Percentiles rank a stretch among this genome's conserved stretches.
Conservation (phyloP, 2,329 filamentous ascomycete genomes). For the Penicillium sp. region DNA sequence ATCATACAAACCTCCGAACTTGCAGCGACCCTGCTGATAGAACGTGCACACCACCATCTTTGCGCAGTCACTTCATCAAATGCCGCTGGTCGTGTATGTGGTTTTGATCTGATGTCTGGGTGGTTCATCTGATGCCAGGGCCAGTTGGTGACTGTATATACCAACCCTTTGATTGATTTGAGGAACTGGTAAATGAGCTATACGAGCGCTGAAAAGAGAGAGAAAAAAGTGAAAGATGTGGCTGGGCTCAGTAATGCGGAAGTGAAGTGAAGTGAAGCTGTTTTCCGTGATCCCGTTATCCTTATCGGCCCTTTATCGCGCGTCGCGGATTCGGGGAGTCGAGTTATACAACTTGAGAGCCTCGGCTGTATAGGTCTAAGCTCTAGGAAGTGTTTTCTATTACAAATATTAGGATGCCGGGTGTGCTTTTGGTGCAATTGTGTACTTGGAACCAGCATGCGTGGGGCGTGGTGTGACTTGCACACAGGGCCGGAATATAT, state of each 20-base stretch:
- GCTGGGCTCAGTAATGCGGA: conserved; percentile 1
- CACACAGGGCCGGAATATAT: not conserved
- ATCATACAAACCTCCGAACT: conserved; percentile 54
- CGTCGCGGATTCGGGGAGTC: not conserved
- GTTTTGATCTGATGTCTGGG: not conserved
- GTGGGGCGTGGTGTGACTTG: not conserved
- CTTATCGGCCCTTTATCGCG: conserved; percentile 7
- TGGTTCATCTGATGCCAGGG: not conserved
- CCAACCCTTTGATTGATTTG: not conserved
- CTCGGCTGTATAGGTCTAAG: not conserved
- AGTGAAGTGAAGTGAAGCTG: conserved; percentile 8
- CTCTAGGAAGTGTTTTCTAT: too few species aligned
- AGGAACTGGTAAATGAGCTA: too few species aligned
- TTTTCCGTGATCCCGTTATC: conserved; percentile 6
- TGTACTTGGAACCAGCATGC: not conserved
- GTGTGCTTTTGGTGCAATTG: not conserved
- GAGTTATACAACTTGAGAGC: too few species aligned
- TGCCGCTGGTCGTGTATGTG: not conserved
- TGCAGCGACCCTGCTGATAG: conserved; percentile 61
- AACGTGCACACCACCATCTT: conserved; percentile 55
- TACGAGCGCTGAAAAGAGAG: not conserved
- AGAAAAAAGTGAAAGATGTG: not conserved
- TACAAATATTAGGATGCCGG: too few species aligned
- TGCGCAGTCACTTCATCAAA: conserved; percentile 3
- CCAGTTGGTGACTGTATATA: not conserved